These are phyloP conservation scores for Acorus calamus DNA, from an alignment of 106 monocot species.

Conservation along the genomic window DNA sequence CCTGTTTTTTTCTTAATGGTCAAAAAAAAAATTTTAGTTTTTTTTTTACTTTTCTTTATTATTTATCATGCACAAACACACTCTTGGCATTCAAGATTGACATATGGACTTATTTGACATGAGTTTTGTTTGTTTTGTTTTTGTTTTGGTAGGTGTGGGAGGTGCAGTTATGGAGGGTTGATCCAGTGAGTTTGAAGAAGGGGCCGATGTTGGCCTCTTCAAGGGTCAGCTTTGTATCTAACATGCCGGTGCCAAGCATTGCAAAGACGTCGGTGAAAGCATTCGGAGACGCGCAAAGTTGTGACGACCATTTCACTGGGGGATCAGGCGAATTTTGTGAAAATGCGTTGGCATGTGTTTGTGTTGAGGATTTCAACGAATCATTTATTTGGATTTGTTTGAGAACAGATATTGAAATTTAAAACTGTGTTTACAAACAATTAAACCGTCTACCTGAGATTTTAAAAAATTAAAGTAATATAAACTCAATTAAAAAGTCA, in stretches of 20 bases:
- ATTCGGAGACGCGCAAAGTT: slow-evolving; percentile 39
- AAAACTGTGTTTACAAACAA: too few species aligned
- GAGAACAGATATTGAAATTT: too few species aligned
- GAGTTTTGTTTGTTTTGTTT: neutral
- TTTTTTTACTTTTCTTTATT: too few species aligned
- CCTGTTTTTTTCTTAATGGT: too few species aligned
- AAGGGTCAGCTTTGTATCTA: slow-evolving; percentile 32
- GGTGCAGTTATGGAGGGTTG: slow-evolving; percentile 34
- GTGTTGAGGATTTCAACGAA: too few species aligned
- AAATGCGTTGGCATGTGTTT: too few species aligned
- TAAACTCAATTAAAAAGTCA: too few species aligned
- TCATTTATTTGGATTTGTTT: too few species aligned
- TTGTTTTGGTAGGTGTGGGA: slow-evolving; percentile 38
- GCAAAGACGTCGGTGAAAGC: slow-evolving; percentile 15
- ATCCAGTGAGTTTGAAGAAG: slow-evolving; percentile 14
- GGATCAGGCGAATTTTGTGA: too few species aligned
- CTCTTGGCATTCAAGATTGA: neutral
- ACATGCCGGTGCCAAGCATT: slow-evolving; percentile 33
- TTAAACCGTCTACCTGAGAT: too few species aligned
- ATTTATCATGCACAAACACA: neutral
- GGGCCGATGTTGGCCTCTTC: slow-evolving; percentile 21
- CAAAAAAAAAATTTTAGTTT: too few species aligned
- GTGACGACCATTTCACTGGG: slow-evolving; percentile 1
- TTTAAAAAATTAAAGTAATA: too few species aligned
- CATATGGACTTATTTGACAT: neutral